Base-by-base conservation (phyloP, 2,329 filamentous ascomycete species). In the Zymoseptoria brevis region DNA sequence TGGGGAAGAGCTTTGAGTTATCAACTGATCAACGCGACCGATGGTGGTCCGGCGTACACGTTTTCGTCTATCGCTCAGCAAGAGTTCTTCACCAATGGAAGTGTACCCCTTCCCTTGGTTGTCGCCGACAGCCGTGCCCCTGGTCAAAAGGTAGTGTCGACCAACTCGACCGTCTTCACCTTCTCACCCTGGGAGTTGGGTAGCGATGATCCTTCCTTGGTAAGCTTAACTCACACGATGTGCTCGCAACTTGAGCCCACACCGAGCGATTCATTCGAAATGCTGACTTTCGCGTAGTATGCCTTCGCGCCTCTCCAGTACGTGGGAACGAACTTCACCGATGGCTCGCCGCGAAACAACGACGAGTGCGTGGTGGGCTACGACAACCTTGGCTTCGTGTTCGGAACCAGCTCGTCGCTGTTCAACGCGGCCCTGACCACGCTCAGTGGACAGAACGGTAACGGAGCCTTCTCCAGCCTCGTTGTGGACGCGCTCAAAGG, bases 111-210 rank as follows among this genome's bases (percentile, higher is more conserved):
- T 77, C 89, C 90, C 0, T 79, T 94, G 57, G 76, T 93, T 2
- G 81, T 94, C 1, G 80, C 88, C 0, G 85, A 90, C 62, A 85
- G 84, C 50, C 82, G 89, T 48, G 76, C 80, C 19, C 85, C 87
- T 0, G 83, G 82, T 13, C 81, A 88, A 53, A 68, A 72, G 0
- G 73, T 88, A 24, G 76, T 93, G 24, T 80, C 84, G 0, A 72
- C 81, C n/a, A 93, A 92, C 67, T 82, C 88, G 1, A 92, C 89
- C 1, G 80, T 91, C 29, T 87, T 83, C 64, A 89, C 92, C 67
- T 87, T 93, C 73, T 90, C 86, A 65, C 89, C 89, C 0, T 92
- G 83, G 76, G 89, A 94, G 67, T 81, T 93, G 67, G 89, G 90
- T 6, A 85, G 86, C 1, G 90, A 83, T 67, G 90, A 93, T 69